These are phyloP conservation scores for Pezicula radicicola DNA, from an alignment of 2,329 filamentous ascomycete genomes.

Conservation along the genomic window DNA sequence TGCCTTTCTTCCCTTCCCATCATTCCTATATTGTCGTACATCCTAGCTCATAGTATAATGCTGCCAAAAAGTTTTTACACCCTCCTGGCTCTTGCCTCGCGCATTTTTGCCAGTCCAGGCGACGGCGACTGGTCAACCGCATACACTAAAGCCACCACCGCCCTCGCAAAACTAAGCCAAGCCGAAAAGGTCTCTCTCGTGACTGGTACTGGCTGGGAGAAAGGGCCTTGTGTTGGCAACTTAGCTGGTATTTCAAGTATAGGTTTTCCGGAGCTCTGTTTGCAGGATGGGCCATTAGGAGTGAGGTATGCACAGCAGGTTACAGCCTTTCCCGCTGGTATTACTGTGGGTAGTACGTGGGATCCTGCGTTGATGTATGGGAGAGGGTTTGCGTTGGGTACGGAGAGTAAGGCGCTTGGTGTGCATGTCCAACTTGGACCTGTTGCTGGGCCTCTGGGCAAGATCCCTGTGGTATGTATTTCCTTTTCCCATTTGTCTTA, in stretches of 20 bases:
- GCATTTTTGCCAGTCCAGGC: conserved; percentile 11
- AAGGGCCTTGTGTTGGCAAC: conserved; percentile 66
- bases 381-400: conserved; percentile 64
- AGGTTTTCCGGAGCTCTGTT: conserved; percentile 69
- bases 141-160: conserved; percentile 62
- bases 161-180: conserved; percentile 67
- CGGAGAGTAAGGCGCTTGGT: conserved; percentile 67
- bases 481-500: no score
- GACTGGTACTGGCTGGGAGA: conserved; percentile 71
- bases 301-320: conserved; percentile 68
- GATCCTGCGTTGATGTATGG: conserved; percentile 71
- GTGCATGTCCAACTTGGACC: conserved; percentile 75
- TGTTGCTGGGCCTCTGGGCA: conserved; percentile 71
- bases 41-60: conserved; percentile 7
- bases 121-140: conserved; percentile 58
- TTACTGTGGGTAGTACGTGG: conserved; percentile 79
- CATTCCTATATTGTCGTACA: background rate
- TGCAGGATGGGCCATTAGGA: conserved; percentile 79
- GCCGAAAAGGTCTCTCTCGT: conserved; percentile 77
- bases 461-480: conserved; percentile 47
- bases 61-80: background rate
- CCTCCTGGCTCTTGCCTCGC: conserved; percentile 13
- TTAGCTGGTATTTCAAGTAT: conserved; percentile 53
- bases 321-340: conserved; percentile 76
- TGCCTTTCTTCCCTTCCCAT: background rate